phyloP scores from a whole-genome alignment of 768 basidiomycete genomes.

The Tephrocybe rancida region DNA sequence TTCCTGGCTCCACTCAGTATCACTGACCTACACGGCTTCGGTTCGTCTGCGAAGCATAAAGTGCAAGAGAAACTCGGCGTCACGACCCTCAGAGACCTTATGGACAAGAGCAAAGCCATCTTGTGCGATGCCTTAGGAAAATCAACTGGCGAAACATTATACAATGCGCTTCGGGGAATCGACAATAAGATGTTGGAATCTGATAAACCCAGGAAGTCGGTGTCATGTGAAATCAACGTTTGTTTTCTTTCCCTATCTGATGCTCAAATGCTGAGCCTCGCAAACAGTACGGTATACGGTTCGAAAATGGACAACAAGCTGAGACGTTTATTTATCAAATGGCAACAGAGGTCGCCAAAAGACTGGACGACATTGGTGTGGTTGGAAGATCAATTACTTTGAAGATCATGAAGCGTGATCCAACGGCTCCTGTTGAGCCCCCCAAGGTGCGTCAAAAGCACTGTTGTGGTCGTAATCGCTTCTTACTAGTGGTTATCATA shows the following conservation, averaged over 20 bases:
- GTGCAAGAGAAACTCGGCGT: slow-evolving; percentile 78
- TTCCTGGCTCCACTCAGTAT: slow-evolving; percentile 74
- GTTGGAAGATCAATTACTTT: slow-evolving; percentile 77
- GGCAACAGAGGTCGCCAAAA: slow-evolving; percentile 72
- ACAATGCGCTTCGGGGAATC: slow-evolving; percentile 80
- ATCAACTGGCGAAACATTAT: slow-evolving; percentile 81
- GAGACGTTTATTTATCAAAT: slow-evolving; percentile 78
- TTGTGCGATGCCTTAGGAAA: slow-evolving; percentile 80
- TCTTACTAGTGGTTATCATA: not conserved
- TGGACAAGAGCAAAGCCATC: slow-evolving; percentile 58
- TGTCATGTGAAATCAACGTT: slow-evolving; percentile 95
- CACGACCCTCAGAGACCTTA: slow-evolving; percentile 69
- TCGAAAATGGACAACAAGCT: slow-evolving; percentile 80
- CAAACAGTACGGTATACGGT: slow-evolving; percentile 90
- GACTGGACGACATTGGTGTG: slow-evolving; percentile 70
- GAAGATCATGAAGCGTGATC: slow-evolving; percentile 88
- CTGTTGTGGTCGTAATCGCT: not conserved
- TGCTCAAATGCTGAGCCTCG: not conserved
- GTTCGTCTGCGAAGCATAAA: slow-evolving; percentile 73
- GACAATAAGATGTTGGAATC: slow-evolving; percentile 81
- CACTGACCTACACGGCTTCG: slow-evolving; percentile 87
- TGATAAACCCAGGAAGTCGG: slow-evolving; percentile 86
- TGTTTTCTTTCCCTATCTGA: slow-evolving; percentile 29
- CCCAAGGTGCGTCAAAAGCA: slow-evolving; percentile 69
- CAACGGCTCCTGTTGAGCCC: slow-evolving; percentile 83